Base-by-base conservation (phyloP, 192 early-diverging fungal genomes). In the Lunasporangiospora selenospora region DNA sequence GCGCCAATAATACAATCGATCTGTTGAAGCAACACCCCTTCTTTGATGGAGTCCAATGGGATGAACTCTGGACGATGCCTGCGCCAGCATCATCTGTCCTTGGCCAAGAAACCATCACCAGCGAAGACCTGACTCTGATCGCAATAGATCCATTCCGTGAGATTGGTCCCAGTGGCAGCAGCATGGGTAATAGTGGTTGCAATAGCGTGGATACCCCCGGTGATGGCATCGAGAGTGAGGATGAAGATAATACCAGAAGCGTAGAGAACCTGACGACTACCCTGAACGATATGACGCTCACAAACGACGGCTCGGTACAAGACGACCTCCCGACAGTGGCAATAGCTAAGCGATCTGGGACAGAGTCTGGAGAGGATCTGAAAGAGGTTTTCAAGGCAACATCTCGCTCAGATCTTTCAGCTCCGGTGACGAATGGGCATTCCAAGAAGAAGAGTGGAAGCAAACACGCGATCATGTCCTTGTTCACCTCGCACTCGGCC, bases 41-140 rank as follows among this genome's bases (percentile, higher is more conserved):
- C 53, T 98, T 98, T 57, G 54, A 82, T 0, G 92, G 85, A n/a
- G 82, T 97, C 32, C 77, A 89, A 12, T 97, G 92, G 92, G 73
- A 81, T 9, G 48, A 55, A 0, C 33, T 95, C 18, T 85, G 84
- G 70, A 54, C 70, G 4, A 65, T 55, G 19, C 77, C 78, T 12
- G 86, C 89, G 24, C 86, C 86, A 16, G 42, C 73, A 71, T 18
- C 70, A 78, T 30, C 48, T 78, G 18, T 77, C 77, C 9, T 58
- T 73, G 23, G 69, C 75, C n/a, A n/a, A 21, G 73, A 65, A 44
- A 41, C 62, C 24, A 41, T 69, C 48, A 65, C 75, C 53, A 57
- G 62, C 8, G 66, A 75, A 44, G 53, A 65, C 1, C 51, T 75
- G 16, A 58, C 23, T 18, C 55, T 80, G 19, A 65, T 61, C 50